phyloP scores from a whole-genome alignment of 208 protist genomes.

The Vickermania ingenoplastis region DNA sequence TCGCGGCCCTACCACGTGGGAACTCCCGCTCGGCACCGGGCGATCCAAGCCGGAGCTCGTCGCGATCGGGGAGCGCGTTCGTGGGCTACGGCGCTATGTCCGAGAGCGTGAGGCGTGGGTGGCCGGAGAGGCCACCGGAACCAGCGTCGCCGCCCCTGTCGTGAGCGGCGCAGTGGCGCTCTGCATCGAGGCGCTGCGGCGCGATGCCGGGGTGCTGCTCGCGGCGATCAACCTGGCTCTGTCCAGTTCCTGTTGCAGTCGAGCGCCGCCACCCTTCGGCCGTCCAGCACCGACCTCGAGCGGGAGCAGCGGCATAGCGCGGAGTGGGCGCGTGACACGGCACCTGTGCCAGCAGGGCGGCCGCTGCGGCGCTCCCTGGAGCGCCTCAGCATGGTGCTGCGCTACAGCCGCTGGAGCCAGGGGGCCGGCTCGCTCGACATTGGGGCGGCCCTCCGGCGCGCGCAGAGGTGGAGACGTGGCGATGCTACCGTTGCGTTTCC shows the following conservation, averaged over 20 bases:
- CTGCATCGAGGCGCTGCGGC: constrained; percentile 41
- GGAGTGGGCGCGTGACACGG: too few relatives aligned
- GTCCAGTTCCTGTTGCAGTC: not conserved
- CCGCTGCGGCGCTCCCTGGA: constrained; percentile 22
- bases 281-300: too few relatives aligned
- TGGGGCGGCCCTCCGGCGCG: constrained; percentile 16
- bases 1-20: constrained; percentile 90
- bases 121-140: constrained; percentile 68
- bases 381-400: constrained; percentile 22
- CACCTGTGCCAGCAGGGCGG: too few relatives aligned
- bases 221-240: not conserved
- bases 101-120: not conserved
- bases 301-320: too few relatives aligned
- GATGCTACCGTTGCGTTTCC: not conserved
- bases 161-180: constrained; percentile 90
- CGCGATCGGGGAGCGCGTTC: constrained; percentile 62
- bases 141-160: constrained; percentile 91
- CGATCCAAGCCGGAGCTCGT: constrained; percentile 96
- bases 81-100: constrained; percentile 13
- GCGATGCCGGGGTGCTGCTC: constrained; percentile 1
- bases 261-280: not conserved
- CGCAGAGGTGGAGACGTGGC: constrained; percentile 1
- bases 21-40: constrained; percentile 89
- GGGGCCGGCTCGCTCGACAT: constrained; percentile 49
- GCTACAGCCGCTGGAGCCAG: constrained; percentile 43